Evolutionary conservation across 495 filamentous ascomycete genomes (phyloP), one percentile per base, ranked within the genome.

Genomic region (Penicillium paradoxum): DNA sequence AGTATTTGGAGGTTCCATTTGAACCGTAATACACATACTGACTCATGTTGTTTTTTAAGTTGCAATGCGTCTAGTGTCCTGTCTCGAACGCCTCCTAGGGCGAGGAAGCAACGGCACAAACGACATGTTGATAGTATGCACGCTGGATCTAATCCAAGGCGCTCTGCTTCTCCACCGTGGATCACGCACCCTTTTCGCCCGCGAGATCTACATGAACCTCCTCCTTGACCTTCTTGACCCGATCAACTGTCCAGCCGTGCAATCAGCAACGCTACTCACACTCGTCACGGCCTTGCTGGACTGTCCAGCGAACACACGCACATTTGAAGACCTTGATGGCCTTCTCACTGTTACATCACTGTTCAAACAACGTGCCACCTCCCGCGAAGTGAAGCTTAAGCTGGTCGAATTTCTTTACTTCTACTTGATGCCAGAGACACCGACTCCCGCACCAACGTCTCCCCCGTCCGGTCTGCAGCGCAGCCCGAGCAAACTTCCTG

Each of bases 351-450:
- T 97, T n/a, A 95, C 92, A 19, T 91, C 87, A 7, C 78, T 97
- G 6, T 97, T 97, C 79, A 95, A 95, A 67, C 83, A 80, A 54
- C 83, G 88, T 32, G 79, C 82, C 58, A 96, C 91, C 4, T 81
- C 82, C 13, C 80, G 89, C 49, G 89, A 91, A 56, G 92, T 98
- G 51, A 96, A 95, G 68, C 81, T 96, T 58, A 90, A 91, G 60
- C 79, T 95, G 9, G 84, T 96, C 52, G 93, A 98, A 64, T 97
- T 98, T 66, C 73, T 98, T 5, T 96, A 97, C 71, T 97, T 97
- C 71, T 98, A 97, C 69, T 83, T 98, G 43, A 96, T 97, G 85
- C 90, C 91, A 25, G 93, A 97, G 70, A 83, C 79, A 1, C 83
- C 87, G 1, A 78, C 79, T 17, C 73, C 77, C 0, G 57, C 62